These are phyloP conservation scores for Ceratocystis diversiconidia DNA, from an alignment of 2,329 filamentous ascomycete genomes.

Conservation along the genomic window DNA sequence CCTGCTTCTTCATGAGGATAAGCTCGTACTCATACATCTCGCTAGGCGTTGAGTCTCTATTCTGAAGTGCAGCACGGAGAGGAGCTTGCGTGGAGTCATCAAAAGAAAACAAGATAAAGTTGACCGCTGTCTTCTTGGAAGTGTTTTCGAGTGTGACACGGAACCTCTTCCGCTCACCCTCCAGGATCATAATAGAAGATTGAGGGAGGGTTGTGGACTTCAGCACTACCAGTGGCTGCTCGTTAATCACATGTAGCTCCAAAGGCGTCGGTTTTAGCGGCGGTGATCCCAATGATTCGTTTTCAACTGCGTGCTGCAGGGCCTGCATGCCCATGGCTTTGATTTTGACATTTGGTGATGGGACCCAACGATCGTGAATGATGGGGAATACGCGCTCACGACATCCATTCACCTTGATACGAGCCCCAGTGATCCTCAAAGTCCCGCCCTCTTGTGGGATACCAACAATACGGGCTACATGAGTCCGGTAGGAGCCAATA, in stretches of 20 bases:
- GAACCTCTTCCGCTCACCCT: constrained; percentile 71
- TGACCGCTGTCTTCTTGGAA: constrained; percentile 55
- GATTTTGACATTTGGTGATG: constrained; percentile 54
- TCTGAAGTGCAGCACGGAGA: constrained; percentile 58
- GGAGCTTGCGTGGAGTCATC: constrained; percentile 73
- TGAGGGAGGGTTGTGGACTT: constrained; percentile 67
- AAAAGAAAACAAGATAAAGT: constrained; percentile 78
- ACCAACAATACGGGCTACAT: constrained; percentile 59
- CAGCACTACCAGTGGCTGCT: constrained; percentile 64
- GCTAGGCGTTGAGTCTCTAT: constrained; percentile 60
- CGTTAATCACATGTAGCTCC: constrained; percentile 58
- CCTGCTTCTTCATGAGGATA: constrained; percentile 60
- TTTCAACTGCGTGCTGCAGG: constrained; percentile 33
- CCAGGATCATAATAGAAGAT: constrained; percentile 78
- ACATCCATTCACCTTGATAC: constrained; percentile 68
- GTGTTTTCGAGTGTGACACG: constrained; percentile 68
- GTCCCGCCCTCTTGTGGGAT: constrained; percentile 52
- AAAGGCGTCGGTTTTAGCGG: constrained; percentile 38
- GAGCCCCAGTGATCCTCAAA: constrained; percentile 62
- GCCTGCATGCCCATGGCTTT: constrained; percentile 58
- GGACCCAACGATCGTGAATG: constrained; percentile 62
- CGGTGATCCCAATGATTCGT: constrained; percentile 28
- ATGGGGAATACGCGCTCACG: constrained; percentile 72
- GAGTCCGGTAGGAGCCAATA: constrained; percentile 70
- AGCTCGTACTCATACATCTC: constrained; percentile 80